A percentile compares a stretch with the other conserved stretches of the same genome.
Conservation (phyloP, 176 grass and related monocot species). For the Saccharum officinarum region DNA sequence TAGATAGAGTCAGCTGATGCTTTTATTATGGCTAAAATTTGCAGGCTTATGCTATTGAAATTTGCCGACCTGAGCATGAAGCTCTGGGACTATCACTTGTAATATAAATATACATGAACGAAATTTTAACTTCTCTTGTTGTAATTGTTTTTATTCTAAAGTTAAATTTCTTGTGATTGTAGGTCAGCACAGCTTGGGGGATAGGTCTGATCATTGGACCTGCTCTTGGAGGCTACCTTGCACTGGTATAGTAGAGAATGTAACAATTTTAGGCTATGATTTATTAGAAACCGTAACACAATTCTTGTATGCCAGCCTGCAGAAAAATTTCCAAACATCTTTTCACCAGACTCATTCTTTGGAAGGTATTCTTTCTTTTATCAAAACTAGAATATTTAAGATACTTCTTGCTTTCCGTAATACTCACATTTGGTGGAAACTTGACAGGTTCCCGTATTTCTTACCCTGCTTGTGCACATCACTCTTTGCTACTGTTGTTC, state of each 20-base stretch:
- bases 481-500: constrained; percentile 60
- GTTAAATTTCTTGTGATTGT: constrained; percentile 23
- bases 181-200: constrained; percentile 69
- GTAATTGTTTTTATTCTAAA: not conserved
- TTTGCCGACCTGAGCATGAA: constrained; percentile 81
- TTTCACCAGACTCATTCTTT: constrained; percentile 73
- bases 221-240: constrained; percentile 85
- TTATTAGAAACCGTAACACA: not conserved
- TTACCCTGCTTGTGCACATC: constrained; percentile 80
- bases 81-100: constrained; percentile 81
- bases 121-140: no score
- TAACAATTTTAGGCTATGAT: not conserved
- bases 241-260: constrained; percentile 47
- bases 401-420: no score
- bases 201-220: constrained; percentile 87
- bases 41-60: constrained; percentile 85
- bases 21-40: constrained; percentile 8
- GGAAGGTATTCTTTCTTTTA: constrained; percentile 52
- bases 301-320: constrained; percentile 59
- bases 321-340: constrained; percentile 82
- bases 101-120: constrained; percentile 3
- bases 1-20: not conserved
- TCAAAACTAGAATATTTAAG: not conserved
- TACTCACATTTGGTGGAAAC: no score
- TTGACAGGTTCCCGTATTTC: constrained; percentile 80